A percentile compares a stretch with the other conserved stretches of the same genome.
These are phyloP conservation scores for Skeletonema grethae DNA, from an alignment of 108 stramenopile species.

Conservation along the genomic window DNA sequence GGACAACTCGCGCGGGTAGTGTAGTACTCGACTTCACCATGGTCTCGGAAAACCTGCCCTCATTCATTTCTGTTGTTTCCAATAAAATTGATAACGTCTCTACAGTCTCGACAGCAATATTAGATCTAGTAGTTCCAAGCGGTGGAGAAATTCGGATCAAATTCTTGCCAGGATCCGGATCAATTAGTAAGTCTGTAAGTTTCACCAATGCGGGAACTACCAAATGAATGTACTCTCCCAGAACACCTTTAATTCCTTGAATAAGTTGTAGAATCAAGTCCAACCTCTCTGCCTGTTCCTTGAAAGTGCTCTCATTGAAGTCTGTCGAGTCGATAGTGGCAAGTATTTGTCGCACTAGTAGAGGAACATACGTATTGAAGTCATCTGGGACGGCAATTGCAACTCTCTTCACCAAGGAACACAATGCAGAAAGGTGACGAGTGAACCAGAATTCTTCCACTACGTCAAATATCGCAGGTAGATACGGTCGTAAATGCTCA, in stretches of 20 bases:
- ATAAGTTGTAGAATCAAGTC: conserved; percentile 70
- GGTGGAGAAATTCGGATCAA: conserved; percentile 13
- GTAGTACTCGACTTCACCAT: conserved; percentile 45
- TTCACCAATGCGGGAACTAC: conserved; percentile 86
- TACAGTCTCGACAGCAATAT: conserved; percentile 58
- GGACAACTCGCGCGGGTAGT: conserved; percentile 77
- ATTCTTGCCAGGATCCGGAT: conserved; percentile 25
- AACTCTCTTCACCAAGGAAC: conserved; percentile 81
- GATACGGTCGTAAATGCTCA: conserved; percentile 88
- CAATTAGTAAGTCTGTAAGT: conserved; percentile 71
- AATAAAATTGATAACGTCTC: conserved; percentile 66
- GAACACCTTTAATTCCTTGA: conserved; percentile 62
- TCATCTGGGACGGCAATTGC: conserved; percentile 86
- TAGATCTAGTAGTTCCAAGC: conserved; percentile 23
- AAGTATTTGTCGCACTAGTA: conserved; percentile 70
- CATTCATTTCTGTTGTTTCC: conserved; percentile 37
- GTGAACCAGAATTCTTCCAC: conserved; percentile 89
- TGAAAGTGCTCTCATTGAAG: conserved; percentile 36
- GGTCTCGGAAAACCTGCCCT: conserved; percentile 27
- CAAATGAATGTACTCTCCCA: conserved; percentile 81
- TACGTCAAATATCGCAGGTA: conserved; percentile 89
- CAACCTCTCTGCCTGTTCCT: conserved; percentile 51
- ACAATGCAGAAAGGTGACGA: conserved; percentile 84
- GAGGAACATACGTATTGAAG: conserved; percentile 76
- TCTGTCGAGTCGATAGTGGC: conserved; percentile 70